phyloP scores from a whole-genome alignment of 306 rosid genomes.

The Coriaria nepalensis region DNA sequence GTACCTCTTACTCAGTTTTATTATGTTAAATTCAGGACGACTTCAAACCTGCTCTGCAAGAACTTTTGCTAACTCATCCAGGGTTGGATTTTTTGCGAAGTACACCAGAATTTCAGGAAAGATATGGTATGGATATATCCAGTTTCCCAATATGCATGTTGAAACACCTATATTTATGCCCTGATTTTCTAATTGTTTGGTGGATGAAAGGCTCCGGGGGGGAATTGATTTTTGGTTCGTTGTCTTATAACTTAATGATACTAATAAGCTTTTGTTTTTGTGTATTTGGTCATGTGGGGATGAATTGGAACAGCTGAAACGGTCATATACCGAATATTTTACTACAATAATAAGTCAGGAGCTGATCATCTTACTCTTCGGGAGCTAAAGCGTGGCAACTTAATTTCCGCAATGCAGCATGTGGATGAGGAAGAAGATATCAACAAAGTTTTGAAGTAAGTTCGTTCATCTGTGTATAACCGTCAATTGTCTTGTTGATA shows the following conservation, averaged over 20 bases:
- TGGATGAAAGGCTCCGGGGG: too few relatives aligned
- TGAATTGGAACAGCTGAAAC: constrained; percentile 64
- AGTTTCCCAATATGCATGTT: not conserved
- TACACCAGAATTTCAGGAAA: constrained; percentile 71
- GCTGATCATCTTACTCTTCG: constrained; percentile 77
- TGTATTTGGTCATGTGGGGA: too few relatives aligned
- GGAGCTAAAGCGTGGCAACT: constrained; percentile 90
- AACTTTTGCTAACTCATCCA: constrained; percentile 54
- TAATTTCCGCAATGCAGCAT: constrained; percentile 96
- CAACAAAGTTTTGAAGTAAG: constrained; percentile 92
- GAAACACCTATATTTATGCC: not conserved
- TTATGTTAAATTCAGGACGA: constrained; percentile 46
- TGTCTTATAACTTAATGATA: too few relatives aligned
- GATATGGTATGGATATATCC: constrained; percentile 40
- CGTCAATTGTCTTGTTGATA: too few relatives aligned
- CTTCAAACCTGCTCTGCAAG: constrained; percentile 55
- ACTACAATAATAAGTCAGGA: constrained; percentile 85
- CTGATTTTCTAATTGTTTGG: constrained; percentile 2
- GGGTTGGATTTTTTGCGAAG: constrained; percentile 61
- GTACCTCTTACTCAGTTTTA: too few relatives aligned
- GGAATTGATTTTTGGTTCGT: too few relatives aligned
- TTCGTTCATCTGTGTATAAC: too few relatives aligned
- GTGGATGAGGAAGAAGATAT: constrained; percentile 99
- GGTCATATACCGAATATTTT: constrained; percentile 92
- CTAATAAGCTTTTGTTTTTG: too few relatives aligned